Base-by-base conservation (phyloP, 2,329 filamentous ascomycete species). In the Colletotrichum orbiculare region DNA sequence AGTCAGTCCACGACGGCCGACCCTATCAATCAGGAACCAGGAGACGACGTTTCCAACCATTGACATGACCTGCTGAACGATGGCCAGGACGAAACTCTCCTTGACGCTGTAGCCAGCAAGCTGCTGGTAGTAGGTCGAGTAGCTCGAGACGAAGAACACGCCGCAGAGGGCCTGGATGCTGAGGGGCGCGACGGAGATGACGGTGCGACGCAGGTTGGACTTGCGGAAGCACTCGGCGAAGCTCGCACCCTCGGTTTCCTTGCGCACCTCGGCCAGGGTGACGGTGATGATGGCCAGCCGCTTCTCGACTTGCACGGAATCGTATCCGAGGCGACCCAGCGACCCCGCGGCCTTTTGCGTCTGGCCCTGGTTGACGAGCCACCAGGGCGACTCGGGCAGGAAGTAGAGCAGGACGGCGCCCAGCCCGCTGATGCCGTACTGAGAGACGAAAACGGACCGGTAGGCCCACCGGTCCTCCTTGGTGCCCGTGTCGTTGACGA, bases 311-410 rank as follows among this genome's bases (percentile, higher is more conserved):
- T 74, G 65, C 2, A 70, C 67, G n/a, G 67, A 68, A 11, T 60
- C 67, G 52, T 70, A 68, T 8, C 77, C 74, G 4, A 79, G 73
- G 5, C 73, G 68, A 67, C 69, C 69, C 15, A 78, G 73, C 7
- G 73, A 64, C 4, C 41, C 50, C 6, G 57, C 57, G 13, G 61
- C 61, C 56, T 61, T 64, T n/a, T 64, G 49, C 50, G 45, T 64
- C 8, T 55, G 67, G 17, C 73, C 76, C 54, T 74, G 73, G 25
- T 72, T 73, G 7, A 72, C 69, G 3, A 82, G 72, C 78, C 77
- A 83, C 64, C 79, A 75, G 12, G 81, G 80, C 1, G 79, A 74
- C 69, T 83, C 80, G 1, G 81, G 81, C 60, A 83, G 74, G 34
- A 65, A 67, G 43, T 56, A 53, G 10, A 67, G 25, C 9, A 64